A percentile compares a stretch with the other conserved stretches of the same genome.
These are phyloP conservation scores for Phytophthora brassicae DNA, from an alignment of 352 stramenopile genomes.

Conservation along the genomic window DNA sequence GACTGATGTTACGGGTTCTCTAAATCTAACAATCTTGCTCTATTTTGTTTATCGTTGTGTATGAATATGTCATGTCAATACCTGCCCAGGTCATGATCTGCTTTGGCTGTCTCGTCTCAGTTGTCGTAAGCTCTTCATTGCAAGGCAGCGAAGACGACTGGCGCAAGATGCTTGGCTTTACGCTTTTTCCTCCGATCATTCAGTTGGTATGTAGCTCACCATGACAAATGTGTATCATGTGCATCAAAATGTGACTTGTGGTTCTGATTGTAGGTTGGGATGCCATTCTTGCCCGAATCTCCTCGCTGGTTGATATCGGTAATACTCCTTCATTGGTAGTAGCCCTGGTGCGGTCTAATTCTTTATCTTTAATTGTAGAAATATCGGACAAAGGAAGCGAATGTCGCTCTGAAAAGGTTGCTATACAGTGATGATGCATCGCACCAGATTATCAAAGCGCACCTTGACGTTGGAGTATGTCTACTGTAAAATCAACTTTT, in stretches of 20 bases:
- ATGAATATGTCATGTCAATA: too few species aligned
- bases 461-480: conserved; percentile 26
- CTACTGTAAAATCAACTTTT: not conserved
- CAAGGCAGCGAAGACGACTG: conserved; percentile 50
- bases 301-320: conserved; percentile 68
- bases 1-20: not conserved
- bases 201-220: conserved; percentile 42
- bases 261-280: conserved; percentile 42
- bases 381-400: conserved; percentile 50
- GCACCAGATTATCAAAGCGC: conserved; percentile 30
- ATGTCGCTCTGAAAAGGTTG: conserved; percentile 33
- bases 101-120: conserved; percentile 65
- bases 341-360: not conserved
- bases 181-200: conserved; percentile 58
- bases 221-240: not conserved
- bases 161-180: conserved; percentile 67
- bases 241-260: not conserved
- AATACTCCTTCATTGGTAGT: not conserved
- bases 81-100: conserved; percentile 66
- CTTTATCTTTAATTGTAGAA: conserved; percentile 30
- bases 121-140: conserved; percentile 49
- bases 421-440: conserved; percentile 34
- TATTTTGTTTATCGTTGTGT: too few species aligned
- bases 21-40: too few species aligned
- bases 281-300: conserved; percentile 72